Base-by-base conservation (phyloP, 2,329 filamentous ascomycete species). In the Penicillium janthinellum region DNA sequence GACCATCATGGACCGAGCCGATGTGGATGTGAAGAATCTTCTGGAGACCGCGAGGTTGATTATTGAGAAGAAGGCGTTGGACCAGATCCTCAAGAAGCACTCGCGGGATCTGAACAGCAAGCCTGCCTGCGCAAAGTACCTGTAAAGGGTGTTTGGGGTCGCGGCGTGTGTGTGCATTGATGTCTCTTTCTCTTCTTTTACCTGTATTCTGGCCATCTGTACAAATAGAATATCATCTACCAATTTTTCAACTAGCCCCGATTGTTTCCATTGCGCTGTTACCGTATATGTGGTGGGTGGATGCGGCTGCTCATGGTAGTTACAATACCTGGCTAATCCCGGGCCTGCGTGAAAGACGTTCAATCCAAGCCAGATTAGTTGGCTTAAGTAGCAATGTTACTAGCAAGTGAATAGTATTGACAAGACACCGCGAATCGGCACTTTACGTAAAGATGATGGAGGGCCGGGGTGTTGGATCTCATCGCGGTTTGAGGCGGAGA, bases 21-120 rank as follows among this genome's bases (percentile, higher is more conserved):
- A 96, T 63, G 91, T 99, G 38, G 95, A 98, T 77, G 92, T 99
- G 63, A 99, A 98, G 84, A 91, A 98, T 75, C 78, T 99, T 64
- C 79, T 99, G 66, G 91, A 95, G 80, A 88, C 89, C 56, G 90
- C 90, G 56, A 87, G 92, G 70, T 81, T 99, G 61, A 88, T 99
- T 61, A 87, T 99, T 70, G 95, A 99, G 84, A 86, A 90, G 75
- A 79, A 81, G 44, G 94, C 94, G 38, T 82, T 99, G 71, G 84
- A 88, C 75, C 83, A 86, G 74, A 86, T 98, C 73, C 83, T 97
- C 70, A 78, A 82, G 72, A 78, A 83, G 66, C 92, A 96, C 73
- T 78, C 77, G 48, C 75, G 68, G 57, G 79, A 81, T 66, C 61
- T 81, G 65, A 68, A 66, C 35, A 70, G 55, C 45, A 59, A 66